A percentile compares a stretch with the other conserved stretches of the same genome.
Evolutionary conservation across 805 yeast species (phyloP).

Genomic region (Candida ovalis): DNA sequence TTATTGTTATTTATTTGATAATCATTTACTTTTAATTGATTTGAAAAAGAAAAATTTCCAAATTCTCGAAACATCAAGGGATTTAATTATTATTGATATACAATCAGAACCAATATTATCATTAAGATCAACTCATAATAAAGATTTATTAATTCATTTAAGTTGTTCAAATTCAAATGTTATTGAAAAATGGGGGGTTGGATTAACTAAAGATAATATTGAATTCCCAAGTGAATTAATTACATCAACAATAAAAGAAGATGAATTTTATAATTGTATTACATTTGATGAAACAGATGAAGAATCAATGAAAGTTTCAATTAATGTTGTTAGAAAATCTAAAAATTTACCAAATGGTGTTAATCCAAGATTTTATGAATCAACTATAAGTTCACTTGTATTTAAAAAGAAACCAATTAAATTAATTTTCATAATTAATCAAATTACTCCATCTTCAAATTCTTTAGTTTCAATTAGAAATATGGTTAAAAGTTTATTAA

Average conservation of each 20-base stretch:
- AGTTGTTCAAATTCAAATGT: conserved; percentile 16
- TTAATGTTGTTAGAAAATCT: neutral
- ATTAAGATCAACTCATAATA: conserved; percentile 1
- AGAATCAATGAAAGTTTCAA: neutral
- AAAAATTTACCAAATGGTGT: conserved; percentile 23
- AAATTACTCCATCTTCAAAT: conserved; percentile 15
- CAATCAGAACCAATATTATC: conserved; percentile 15
- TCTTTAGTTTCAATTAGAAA: conserved; percentile 27
- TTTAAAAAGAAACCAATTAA: conserved; percentile 25
- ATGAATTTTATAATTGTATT: conserved; percentile 20
- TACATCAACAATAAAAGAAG: conserved; percentile 24
- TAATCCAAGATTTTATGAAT: conserved; percentile 27
- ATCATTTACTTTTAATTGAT: conserved; percentile 21
- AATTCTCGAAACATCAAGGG: conserved; percentile 12
- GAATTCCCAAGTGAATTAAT: conserved; percentile 22
- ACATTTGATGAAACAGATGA: conserved; percentile 1
- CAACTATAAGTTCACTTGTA: conserved; percentile 22
- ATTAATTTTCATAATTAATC: conserved; percentile 29
- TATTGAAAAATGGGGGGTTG: conserved; percentile 31
- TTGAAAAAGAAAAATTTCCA: conserved; percentile 4
- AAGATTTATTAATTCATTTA: conserved; percentile 1
- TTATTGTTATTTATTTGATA: conserved; percentile 29
- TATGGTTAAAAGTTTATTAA: conserved; percentile 25
- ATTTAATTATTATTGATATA: conserved; percentile 14
- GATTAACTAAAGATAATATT: conserved; percentile 20